These are phyloP conservation scores for Parsonsia alboflavescens DNA, from an alignment of 257 asterid genomes.

Conservation along the genomic window DNA sequence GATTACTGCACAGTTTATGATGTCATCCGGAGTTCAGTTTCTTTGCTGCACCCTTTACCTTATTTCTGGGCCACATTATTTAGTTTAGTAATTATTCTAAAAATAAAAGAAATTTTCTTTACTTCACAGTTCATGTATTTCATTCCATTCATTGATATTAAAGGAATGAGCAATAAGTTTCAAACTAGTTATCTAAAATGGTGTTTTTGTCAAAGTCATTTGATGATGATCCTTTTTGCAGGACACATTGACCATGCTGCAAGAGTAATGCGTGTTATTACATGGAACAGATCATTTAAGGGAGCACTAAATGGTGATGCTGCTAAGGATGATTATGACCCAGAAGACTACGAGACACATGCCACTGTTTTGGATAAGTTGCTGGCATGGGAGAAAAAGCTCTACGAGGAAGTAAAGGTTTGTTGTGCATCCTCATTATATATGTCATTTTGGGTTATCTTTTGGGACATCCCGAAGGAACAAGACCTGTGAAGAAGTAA, in stretches of 20 bases:
- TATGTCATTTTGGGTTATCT: not conserved
- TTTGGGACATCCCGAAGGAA: not conserved
- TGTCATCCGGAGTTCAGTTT: not conserved
- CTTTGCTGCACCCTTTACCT: constrained; percentile 1
- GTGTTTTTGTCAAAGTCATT: constrained; percentile 9
- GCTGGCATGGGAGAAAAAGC: constrained; percentile 98
- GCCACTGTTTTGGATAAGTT: constrained; percentile 94
- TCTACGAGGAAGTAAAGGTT: constrained; percentile 97
- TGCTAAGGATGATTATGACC: constrained; percentile 43
- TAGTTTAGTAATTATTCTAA: not conserved
- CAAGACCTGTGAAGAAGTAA: no score
- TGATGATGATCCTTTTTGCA: constrained; percentile 34
- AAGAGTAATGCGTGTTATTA: constrained; percentile 91
- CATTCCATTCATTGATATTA: not conserved
- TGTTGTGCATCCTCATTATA: not conserved
- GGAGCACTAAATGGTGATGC: constrained; percentile 63
- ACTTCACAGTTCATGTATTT: not conserved
- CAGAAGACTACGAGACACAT: constrained; percentile 76
- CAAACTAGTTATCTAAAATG: not conserved
- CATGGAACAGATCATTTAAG: constrained; percentile 90
- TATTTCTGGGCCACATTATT: not conserved
- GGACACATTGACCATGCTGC: constrained; percentile 96
- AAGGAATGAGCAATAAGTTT: not conserved
- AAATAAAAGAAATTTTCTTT: not conserved
- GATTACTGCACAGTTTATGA: not conserved